Base-by-base conservation (phyloP, 208 protist species). In the Acanthamoeba castellanii region DNA sequence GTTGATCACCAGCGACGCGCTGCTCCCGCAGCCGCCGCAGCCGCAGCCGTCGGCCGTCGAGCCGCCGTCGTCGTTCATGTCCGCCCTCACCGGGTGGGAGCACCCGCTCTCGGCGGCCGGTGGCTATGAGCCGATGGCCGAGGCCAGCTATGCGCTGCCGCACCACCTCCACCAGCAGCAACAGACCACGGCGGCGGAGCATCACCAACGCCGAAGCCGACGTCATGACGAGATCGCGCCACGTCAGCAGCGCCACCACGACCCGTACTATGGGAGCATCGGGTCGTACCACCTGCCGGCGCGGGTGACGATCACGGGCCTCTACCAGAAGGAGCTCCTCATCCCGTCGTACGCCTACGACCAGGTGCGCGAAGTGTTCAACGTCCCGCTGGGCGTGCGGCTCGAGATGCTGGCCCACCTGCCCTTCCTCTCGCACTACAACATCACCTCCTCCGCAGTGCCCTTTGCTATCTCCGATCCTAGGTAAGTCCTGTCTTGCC, bases 351-450 rank as follows among this genome's bases (percentile, higher is more conserved):
- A 13, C 20, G 72, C 72, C 34, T 81, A 50, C 72, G 34, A 42
- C 4, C 37, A 50, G 72, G 5, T 37, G 37, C 30, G 8, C 13
- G 30, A 81, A 3, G 72, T 0, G 0, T 81, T 50, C 34, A 27
- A 50, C 34, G 72, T 47, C 1, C 72, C 72, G 72, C 34, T 81
- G 34, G 20, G 3, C 32, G 72, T 81, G 34, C 72, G 72, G 37
- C 72, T 81, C 34, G 72, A 81, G 42, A 81, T 81, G 34, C 72
- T 81, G 0, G 14, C 34, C 16, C 18, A 47, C 30, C 42, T 81
- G 34, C 72, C 72, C 72, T 50, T 81, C 72, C 72, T 81, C 9
- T 81, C 72, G 37, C 72, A 50, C 37, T 81, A 50, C 72, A 81
- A 81, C 42, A 81, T 81, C 37, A 81, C 72, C 30, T 81, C 72